Conservation (phyloP, 2,329 filamentous ascomycete species). For the Hypoxylon sp. region DNA sequence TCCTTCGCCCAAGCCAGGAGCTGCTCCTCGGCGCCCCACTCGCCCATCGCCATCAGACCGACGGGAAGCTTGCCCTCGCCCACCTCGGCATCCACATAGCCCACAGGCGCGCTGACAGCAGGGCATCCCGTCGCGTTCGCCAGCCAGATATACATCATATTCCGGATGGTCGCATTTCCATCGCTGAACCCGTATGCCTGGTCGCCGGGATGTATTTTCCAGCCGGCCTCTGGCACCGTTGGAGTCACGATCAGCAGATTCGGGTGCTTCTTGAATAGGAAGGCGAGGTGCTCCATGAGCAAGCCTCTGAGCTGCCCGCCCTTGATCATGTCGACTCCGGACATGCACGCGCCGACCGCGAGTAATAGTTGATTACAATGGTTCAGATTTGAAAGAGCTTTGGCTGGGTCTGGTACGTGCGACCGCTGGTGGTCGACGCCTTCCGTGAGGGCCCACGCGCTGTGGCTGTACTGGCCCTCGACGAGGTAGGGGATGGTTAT, state of each 20-base stretch:
- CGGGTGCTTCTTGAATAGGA: slow-evolving; percentile 74
- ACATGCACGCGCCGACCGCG: slow-evolving; percentile 73
- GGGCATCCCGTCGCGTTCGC: slow-evolving; percentile 88
- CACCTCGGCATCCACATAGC: slow-evolving; percentile 73
- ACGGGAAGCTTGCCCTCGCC: slow-evolving; percentile 73
- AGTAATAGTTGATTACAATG: slow-evolving; percentile 80
- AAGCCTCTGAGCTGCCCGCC: slow-evolving; percentile 81
- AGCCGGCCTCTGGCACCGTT: slow-evolving; percentile 81
- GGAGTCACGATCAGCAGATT: slow-evolving; percentile 85
- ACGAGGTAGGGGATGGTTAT: slow-evolving; percentile 76
- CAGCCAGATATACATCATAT: slow-evolving; percentile 89
- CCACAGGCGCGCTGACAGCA: slow-evolving; percentile 80
- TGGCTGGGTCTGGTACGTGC: slow-evolving; percentile 60
- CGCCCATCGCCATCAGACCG: slow-evolving; percentile 74
- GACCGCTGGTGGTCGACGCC: slow-evolving; percentile 66
- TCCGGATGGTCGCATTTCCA: slow-evolving; percentile 78
- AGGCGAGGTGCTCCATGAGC: slow-evolving; percentile 65
- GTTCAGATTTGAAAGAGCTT: slow-evolving; percentile 71
- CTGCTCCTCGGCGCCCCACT: slow-evolving; percentile 77
- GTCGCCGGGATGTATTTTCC: slow-evolving; percentile 73
- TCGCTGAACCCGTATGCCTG: slow-evolving; percentile 81
- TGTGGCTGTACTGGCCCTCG: slow-evolving; percentile 83
- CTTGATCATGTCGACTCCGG: slow-evolving; percentile 78
- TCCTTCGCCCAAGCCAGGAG: slow-evolving; percentile 73
- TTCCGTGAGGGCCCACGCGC: slow-evolving; percentile 82